phyloP scores from a whole-genome alignment of 2,329 filamentous ascomycete species.

The Colletotrichum simmondsii region DNA sequence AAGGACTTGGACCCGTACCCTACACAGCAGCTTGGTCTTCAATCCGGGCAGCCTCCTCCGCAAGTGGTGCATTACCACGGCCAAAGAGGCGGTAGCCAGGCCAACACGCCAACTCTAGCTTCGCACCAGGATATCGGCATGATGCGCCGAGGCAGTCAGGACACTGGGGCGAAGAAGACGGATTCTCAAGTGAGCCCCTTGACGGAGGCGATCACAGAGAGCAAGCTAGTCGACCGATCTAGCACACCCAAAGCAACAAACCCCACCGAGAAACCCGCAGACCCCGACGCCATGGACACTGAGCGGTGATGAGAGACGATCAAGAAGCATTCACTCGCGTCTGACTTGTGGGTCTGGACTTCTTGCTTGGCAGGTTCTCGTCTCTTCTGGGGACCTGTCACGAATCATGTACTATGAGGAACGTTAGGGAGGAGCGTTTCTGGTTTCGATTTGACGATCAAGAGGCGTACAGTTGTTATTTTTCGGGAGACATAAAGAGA shows the following conservation, averaged over 20 bases:
- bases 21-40: constrained; percentile 71
- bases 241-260: constrained; percentile 39
- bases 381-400: constrained; percentile 6
- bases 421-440: constrained; percentile 33
- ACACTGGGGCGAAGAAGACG: constrained; percentile 49
- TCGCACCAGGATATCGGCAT: constrained; percentile 61
- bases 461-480: constrained; percentile 30
- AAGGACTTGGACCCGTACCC: constrained; percentile 77
- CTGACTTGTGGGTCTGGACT: neutral
- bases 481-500: constrained; percentile 35
- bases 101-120: constrained; percentile 70
- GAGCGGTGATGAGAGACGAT: constrained; percentile 39
- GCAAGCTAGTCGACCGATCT: constrained; percentile 43
- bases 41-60: constrained; percentile 71
- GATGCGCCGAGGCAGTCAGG: constrained; percentile 61
- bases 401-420: constrained; percentile 35
- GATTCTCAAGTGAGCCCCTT: constrained; percentile 49
- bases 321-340: neutral
- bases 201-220: constrained; percentile 49
- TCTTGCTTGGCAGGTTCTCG: constrained; percentile 4
- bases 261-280: constrained; percentile 35
- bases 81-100: constrained; percentile 74
- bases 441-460: constrained; percentile 33
- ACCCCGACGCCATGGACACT: constrained; percentile 37
- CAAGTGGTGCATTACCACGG: constrained; percentile 77